Percentiles rank a stretch among this genome's conserved stretches.
Evolutionary conservation across 768 basidiomycete species (phyloP).

Genomic region (Kwoniella mangroviensis): DNA sequence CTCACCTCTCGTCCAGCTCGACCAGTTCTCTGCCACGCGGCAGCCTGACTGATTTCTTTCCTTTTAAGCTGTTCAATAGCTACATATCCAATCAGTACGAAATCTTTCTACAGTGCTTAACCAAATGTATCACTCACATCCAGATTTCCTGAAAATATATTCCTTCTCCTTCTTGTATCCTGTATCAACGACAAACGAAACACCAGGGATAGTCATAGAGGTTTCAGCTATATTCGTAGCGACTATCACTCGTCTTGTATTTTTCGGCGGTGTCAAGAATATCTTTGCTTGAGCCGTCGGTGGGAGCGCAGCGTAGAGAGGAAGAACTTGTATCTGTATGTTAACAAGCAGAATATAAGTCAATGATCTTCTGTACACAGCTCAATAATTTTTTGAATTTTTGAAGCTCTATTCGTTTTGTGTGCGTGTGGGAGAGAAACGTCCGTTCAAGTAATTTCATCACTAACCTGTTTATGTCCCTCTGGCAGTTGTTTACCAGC

Average conservation of each 20-base stretch:
- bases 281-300: slow-evolving; percentile 76
- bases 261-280: slow-evolving; percentile 69
- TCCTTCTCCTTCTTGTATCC: slow-evolving; percentile 96
- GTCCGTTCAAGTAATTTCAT: not conserved
- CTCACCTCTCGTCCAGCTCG: slow-evolving; percentile 90
- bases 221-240: slow-evolving; percentile 99
- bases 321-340: slow-evolving; percentile 70
- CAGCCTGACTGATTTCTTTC: slow-evolving; percentile 82
- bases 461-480: slow-evolving; percentile 63
- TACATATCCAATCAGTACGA: slow-evolving; percentile 50
- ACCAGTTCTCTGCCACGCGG: slow-evolving; percentile 83
- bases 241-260: slow-evolving; percentile 85
- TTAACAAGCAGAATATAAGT: too few relatives aligned
- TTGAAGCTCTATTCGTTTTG: not conserved
- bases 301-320: slow-evolving; percentile 86
- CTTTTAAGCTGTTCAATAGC: slow-evolving; percentile 87
- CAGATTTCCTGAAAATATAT: slow-evolving; percentile 70
- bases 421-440: not conserved
- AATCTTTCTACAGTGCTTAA: too few relatives aligned
- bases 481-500: slow-evolving; percentile 73
- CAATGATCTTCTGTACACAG: too few relatives aligned
- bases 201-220: slow-evolving; percentile 93
- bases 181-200: slow-evolving; percentile 93
- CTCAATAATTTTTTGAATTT: not conserved
- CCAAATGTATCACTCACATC: slow-evolving; percentile 63